phyloP scores from a whole-genome alignment of 306 rosid species.

The Cicer pinnatifidum region DNA sequence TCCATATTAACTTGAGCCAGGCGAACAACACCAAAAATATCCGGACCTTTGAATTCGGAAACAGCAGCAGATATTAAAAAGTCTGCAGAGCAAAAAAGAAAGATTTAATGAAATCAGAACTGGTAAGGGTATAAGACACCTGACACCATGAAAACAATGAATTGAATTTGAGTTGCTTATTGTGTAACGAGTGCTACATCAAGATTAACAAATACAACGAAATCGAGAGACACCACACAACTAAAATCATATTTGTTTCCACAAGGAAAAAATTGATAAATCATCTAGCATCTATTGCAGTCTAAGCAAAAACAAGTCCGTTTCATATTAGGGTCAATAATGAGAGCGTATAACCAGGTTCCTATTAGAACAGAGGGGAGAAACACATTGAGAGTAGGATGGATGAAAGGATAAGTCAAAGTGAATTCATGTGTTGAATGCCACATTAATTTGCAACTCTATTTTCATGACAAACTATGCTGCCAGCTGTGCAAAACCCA shows the following conservation, averaged over 20 bases:
- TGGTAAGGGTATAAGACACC: constrained; percentile 7
- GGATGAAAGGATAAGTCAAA: neutral
- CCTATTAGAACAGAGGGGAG: neutral
- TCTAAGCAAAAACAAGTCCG: constrained; percentile 11
- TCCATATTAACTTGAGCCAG: constrained; percentile 91
- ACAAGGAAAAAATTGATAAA: neutral
- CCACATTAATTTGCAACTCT: constrained; percentile 8
- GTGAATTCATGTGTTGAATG: constrained; percentile 3
- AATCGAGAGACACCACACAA: constrained; percentile 15
- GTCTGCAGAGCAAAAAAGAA: constrained; percentile 60
- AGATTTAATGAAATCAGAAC: constrained; percentile 13
- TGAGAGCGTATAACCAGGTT: constrained; percentile 25
- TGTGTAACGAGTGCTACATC: constrained; percentile 8
- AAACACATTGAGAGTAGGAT: neutral
- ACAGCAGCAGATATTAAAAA: constrained; percentile 88
- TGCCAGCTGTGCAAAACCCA: constrained; percentile 9
- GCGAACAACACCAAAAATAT: constrained; percentile 83
- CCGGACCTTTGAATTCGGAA: constrained; percentile 93
- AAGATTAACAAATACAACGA: constrained; percentile 17
- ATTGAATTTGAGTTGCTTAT: constrained; percentile 9
- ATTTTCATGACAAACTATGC: neutral
- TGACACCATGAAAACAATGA: constrained; percentile 26
- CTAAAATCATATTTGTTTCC: constrained; percentile 12
- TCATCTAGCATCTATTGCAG: constrained; percentile 26
- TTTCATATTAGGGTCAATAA: constrained; percentile 3